These are phyloP conservation scores for Acacia concinna DNA, from an alignment of 331 rosid genomes.

Conservation along the genomic window DNA sequence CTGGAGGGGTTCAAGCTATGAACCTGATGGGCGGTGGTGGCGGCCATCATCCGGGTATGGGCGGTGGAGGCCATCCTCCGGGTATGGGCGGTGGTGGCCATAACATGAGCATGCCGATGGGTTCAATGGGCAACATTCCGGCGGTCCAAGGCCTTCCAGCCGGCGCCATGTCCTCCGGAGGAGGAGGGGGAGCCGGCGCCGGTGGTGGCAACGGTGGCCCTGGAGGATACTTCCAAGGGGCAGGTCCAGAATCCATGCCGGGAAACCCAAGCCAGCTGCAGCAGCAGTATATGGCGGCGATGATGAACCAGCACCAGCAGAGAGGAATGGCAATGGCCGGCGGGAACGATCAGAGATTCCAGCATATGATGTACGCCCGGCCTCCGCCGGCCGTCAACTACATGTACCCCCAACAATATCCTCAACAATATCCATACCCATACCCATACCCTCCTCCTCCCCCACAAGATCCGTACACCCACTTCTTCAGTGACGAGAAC, in stretches of 20 bases:
- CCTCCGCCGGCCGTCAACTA: slow-evolving; percentile 80
- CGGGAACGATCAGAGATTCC: slow-evolving; percentile 55
- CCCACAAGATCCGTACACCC: slow-evolving; percentile 58
- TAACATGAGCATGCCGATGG: slow-evolving; percentile 28
- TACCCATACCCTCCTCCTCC: slow-evolving; percentile 45
- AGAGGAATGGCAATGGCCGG: slow-evolving; percentile 54
- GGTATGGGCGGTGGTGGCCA: slow-evolving; percentile 21
- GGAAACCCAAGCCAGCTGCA: slow-evolving; percentile 45
- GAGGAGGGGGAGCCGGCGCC: neutral
- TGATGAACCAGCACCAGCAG: slow-evolving; percentile 87
- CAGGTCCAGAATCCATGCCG: slow-evolving; percentile 50
- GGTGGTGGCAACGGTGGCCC: slow-evolving; percentile 7
- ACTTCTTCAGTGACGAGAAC: slow-evolving; percentile 81
- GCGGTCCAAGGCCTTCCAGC: slow-evolving; percentile 86
- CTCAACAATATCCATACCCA: slow-evolving; percentile 43
- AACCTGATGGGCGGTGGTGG: slow-evolving; percentile 25
- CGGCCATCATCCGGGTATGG: slow-evolving; percentile 27
- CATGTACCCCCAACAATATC: slow-evolving; percentile 50
- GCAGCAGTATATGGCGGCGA: slow-evolving; percentile 61
- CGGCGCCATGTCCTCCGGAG: slow-evolving; percentile 39
- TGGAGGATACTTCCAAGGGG: slow-evolving; percentile 48
- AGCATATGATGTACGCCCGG: slow-evolving; percentile 87
- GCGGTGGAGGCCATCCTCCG: slow-evolving; percentile 24
- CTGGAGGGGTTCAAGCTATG: slow-evolving; percentile 34
- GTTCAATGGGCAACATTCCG: slow-evolving; percentile 51